Evolutionary conservation across 2,329 filamentous ascomycete genomes (phyloP), one percentile per base, ranked within the genome.

Genomic region (Verticillium isaacii): DNA sequence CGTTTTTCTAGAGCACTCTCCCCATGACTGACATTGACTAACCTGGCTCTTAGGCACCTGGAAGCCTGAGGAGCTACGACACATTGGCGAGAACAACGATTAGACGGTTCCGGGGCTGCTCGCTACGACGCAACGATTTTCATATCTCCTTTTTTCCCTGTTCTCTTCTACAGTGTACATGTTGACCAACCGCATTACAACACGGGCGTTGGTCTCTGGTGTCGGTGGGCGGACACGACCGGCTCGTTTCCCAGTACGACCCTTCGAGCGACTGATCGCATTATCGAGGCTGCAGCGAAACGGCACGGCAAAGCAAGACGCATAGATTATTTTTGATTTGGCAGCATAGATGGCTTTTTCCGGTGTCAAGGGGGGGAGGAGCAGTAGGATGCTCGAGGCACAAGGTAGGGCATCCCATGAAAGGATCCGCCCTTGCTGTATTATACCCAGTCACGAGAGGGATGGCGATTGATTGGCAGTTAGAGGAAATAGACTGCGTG

Each of bases 51-150:
- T 69, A 92, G 89, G 89, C 57, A 89, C 88, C 3, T 92, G 89
- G 89, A 92, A 92, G 73, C 89, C 89, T 29, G 88, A 91, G 71
- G 83, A 75, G 67, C 85, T 90, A 71, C 83, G 89, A 65, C 87
- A 91, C 68, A 90, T 92, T 68, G 89, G 89, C 68, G 80, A 82
- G 66, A 65, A 71, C 64, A 66, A 68, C 32, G 64, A 67, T 45
- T 70, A 70, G 65, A 66, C 45, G 45, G 45, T n/a, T n/a, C 25
- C 55, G 34, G 29, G 25, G 14, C 15, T 32, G 9, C 4, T 23
- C 19, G 17, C 54, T 25, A 58, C 52, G 60, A 57, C 32, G 59
- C 32, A 50, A n/a, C 52, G 6, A 25, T 58, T 54, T 15, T 52
- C 34, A 32, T 60, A 62, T 55, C 50, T 37, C 54, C 50, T 60